A percentile compares a stretch with the other conserved stretches of the same genome.
These are phyloP conservation scores for Calocera viscosa DNA, from an alignment of 768 basidiomycete genomes.

Conservation along the genomic window DNA sequence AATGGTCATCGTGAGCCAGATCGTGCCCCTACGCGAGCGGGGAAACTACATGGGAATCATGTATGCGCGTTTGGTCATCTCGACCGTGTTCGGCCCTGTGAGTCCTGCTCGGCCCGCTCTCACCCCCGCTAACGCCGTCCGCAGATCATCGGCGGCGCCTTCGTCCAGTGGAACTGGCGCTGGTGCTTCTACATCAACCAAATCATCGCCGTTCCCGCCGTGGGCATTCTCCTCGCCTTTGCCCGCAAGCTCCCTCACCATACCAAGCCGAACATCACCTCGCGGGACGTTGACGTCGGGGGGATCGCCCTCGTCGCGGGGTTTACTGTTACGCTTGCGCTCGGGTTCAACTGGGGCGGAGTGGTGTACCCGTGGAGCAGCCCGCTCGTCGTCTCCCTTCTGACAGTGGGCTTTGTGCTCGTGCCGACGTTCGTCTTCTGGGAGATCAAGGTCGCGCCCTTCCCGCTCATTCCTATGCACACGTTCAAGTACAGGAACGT, in stretches of 20 bases:
- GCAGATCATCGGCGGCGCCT: neutral
- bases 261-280: neutral
- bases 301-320: neutral
- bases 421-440: neutral
- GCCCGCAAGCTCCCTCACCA: conserved; percentile 1
- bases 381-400: neutral
- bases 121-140: neutral
- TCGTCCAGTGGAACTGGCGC: conserved; percentile 2
- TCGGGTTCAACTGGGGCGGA: conserved; percentile 1
- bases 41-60: neutral
- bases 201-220: neutral
- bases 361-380: neutral
- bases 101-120: conserved; percentile 24
- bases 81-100: conserved; percentile 18
- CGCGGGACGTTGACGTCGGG: neutral
- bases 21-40: conserved; percentile 57
- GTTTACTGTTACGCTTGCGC: neutral
- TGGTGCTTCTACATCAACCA: conserved; percentile 71
- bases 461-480: conserved; percentile 2
- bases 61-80: neutral
- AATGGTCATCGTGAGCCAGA: conserved; percentile 60
- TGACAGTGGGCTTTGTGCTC: neutral
- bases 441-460: neutral
- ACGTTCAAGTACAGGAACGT: conserved; percentile 1
- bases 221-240: neutral